Evolutionary conservation across 371 early-diverging fungal genomes (phyloP).

Genomic region (Mucor irregularis): DNA sequence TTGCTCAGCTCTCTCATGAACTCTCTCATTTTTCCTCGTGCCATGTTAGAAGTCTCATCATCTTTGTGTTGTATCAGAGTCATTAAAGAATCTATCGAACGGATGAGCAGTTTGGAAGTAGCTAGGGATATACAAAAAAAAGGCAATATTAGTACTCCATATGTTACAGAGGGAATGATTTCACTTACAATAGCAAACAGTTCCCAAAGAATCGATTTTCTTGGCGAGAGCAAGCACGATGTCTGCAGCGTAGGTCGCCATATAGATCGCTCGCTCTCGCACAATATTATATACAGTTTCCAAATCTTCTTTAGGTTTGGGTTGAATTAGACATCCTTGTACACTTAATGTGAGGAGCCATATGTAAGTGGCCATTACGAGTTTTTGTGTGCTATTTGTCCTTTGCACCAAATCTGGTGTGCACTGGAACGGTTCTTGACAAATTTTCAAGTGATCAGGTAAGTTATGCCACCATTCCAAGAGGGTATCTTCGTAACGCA

Average conservation of each 20-base stretch:
- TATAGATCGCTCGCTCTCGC: constrained; percentile 6
- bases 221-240: constrained; percentile 1
- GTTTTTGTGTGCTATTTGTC: not conserved
- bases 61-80: not conserved
- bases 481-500: constrained; percentile 1
- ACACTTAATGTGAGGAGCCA: constrained; percentile 6
- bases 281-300: constrained; percentile 3
- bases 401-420: constrained; percentile 8
- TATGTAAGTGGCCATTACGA: constrained; percentile 8
- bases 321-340: constrained; percentile 7
- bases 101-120: constrained; percentile 1
- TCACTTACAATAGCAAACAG: constrained; percentile 20
- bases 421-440: constrained; percentile 3
- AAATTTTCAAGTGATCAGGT: constrained; percentile 14
- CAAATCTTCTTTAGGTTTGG: not conserved
- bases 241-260: constrained; percentile 9
- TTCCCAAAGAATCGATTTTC: not conserved
- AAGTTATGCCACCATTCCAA: constrained; percentile 20
- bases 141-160: no score
- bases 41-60: not conserved
- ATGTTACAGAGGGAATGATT: no score
- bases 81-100: constrained; percentile 16
- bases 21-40: constrained; percentile 4
- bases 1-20: constrained; percentile 6
- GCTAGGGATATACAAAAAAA: no score